Base-by-base conservation (phyloP, 2,329 filamentous ascomycete species). In the Verticillium longisporum region DNA sequence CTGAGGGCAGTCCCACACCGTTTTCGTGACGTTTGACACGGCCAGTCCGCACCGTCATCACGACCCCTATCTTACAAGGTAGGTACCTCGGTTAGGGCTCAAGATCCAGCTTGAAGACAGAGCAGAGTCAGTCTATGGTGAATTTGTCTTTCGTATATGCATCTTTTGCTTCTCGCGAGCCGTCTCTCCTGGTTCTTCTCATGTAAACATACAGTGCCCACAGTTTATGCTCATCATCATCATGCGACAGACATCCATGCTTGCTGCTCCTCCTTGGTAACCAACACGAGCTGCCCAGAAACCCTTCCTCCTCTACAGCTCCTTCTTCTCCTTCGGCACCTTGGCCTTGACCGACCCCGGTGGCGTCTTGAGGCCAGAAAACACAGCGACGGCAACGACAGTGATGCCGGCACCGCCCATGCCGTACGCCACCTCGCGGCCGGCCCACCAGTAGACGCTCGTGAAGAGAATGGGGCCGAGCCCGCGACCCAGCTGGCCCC, bases 381-480 rank as follows among this genome's bases (percentile, higher is more conserved):
- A 89, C 0, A 89, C 91, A 31, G 92, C 75, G 11, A 80, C 81
- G 55, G 84, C 83, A 11, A 98, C 93, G 1, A 80, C 85, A 5
- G 90, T 74, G 79, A 98, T 96, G 5, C 92, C 92, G 13, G 85
- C 80, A 0, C 91, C 90, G 4, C 95, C 95, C 68, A 92, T 82
- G 1, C 80, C 81, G 74, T 98, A 99, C 2, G 95, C 95, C 11
- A 87, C 82, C 71, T 96, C 89, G 56, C 95, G 82, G 0, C 95
- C 95, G 6, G 92, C 93, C 95, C 95, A 99, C 95, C 95, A 99
- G 77, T 99, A 99, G 61, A 99, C 80, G 57, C 91, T 92, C 64
- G 95, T 98, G 72, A 99, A 99, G 38, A 96, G 77, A 4, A 99
- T 74, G 0, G 95, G 95, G 0, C 95, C 95, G 11, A 96, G 74